Conservation (phyloP, 805 yeast species). For the Ogataea glucozyma region DNA sequence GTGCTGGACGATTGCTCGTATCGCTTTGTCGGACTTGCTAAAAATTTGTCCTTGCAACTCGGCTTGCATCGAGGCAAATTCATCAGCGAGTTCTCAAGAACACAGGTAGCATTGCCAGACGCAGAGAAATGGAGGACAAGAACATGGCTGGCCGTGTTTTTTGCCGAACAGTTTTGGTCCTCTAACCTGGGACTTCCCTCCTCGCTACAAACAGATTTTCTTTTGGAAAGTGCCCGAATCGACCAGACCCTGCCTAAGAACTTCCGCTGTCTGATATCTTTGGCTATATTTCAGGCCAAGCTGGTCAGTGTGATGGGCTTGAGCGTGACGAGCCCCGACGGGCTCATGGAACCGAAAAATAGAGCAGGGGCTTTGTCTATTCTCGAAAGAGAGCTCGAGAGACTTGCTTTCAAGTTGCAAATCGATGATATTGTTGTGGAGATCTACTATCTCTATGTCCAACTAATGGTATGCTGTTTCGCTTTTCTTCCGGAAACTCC, state of each 20-base stretch:
- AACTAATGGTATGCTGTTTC: conserved; percentile 80
- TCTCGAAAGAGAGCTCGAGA: conserved; percentile 74
- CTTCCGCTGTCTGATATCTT: conserved; percentile 68
- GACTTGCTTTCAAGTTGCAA: conserved; percentile 63
- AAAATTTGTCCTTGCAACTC: conserved; percentile 76
- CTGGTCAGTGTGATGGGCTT: conserved; percentile 85
- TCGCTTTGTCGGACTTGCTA: conserved; percentile 85
- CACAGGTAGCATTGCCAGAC: conserved; percentile 84
- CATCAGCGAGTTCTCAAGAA: conserved; percentile 85
- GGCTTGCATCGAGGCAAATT: conserved; percentile 92
- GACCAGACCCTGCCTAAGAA: conserved; percentile 66
- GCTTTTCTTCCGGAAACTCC: conserved; percentile 92
- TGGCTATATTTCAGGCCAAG: conserved; percentile 82
- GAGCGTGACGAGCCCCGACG: conserved; percentile 83
- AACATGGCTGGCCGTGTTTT: conserved; percentile 87
- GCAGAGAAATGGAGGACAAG: conserved; percentile 94
- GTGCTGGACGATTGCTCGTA: conserved; percentile 90
- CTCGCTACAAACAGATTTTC: conserved; percentile 76
- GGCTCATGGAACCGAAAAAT: conserved; percentile 78
- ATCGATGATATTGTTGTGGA: conserved; percentile 72
- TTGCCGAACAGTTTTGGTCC: conserved; percentile 89
- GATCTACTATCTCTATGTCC: conserved; percentile 74
- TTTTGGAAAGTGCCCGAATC: conserved; percentile 74
- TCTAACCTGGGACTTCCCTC: conserved; percentile 87
- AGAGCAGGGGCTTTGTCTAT: conserved; percentile 80